A percentile compares a stretch with the other conserved stretches of the same genome.
Conservation (phyloP, 441 rosid genomes). For the Raphanus hybrid region DNA sequence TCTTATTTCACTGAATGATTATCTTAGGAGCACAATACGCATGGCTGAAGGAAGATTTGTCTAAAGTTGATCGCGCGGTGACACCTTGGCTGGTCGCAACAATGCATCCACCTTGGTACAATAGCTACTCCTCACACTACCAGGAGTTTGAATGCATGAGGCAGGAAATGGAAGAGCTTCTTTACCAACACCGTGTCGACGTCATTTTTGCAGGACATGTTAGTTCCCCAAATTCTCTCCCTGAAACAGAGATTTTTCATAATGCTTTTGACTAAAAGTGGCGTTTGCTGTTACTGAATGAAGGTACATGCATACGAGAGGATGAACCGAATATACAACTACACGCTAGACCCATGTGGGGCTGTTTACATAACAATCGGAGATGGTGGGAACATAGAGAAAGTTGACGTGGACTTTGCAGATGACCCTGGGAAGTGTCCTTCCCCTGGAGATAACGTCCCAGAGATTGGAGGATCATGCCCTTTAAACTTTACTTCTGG, state of each 20-base stretch:
- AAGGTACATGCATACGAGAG: slow-evolving; percentile 76
- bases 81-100: slow-evolving; percentile 81
- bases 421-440: slow-evolving; percentile 72
- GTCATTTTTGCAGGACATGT: slow-evolving; percentile 80
- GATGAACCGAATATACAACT: slow-evolving; percentile 66
- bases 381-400: slow-evolving; percentile 73
- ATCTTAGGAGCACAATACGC: slow-evolving; percentile 34
- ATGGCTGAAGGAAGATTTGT: slow-evolving; percentile 43
- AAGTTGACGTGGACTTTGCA: slow-evolving; percentile 58
- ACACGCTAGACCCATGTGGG: slow-evolving; percentile 59
- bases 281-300: slow-evolving; percentile 6
- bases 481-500: slow-evolving; percentile 60
- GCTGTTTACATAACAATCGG: slow-evolving; percentile 64
- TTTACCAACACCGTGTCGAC: slow-evolving; percentile 67
- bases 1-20: not conserved
- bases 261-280: not conserved
- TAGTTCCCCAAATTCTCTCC: slow-evolving; percentile 34
- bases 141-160: slow-evolving; percentile 96
- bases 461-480: slow-evolving; percentile 62
- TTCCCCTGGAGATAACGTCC: slow-evolving; percentile 53
- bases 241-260: slow-evolving; percentile 4
- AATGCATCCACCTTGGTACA: slow-evolving; percentile 81
- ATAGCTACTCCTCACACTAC: slow-evolving; percentile 65
- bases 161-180: slow-evolving; percentile 80
- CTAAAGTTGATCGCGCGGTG: slow-evolving; percentile 32